These are phyloP conservation scores for Leucaena leucocephala DNA, from an alignment of 306 rosid species.

Conservation along the genomic window DNA sequence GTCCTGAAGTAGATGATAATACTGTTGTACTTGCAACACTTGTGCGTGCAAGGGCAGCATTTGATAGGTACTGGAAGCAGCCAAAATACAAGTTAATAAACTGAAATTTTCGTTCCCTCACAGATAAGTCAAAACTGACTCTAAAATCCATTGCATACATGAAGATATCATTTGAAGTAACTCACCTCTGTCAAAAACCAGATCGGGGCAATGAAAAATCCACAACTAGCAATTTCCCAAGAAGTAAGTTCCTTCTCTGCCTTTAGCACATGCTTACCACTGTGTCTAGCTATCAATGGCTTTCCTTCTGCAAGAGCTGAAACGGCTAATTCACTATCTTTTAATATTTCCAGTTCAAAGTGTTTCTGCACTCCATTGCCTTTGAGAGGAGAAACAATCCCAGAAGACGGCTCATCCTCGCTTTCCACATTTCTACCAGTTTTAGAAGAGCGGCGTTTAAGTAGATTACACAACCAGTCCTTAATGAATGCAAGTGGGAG, in stretches of 20 bases:
- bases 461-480: conserved; percentile 69
- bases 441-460: conserved; percentile 57
- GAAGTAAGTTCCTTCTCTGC: conserved; percentile 52
- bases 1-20: conserved; percentile 80
- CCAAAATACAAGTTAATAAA: neutral
- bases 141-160: neutral
- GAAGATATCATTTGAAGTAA: neutral
- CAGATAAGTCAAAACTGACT: neutral
- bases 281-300: conserved; percentile 54
- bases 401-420: conserved; percentile 45
- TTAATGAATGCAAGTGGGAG: conserved; percentile 75
- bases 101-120: neutral
- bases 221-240: conserved; percentile 64
- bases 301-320: conserved; percentile 53
- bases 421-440: conserved; percentile 54
- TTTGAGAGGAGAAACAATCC: conserved; percentile 43
- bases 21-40: conserved; percentile 88
- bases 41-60: conserved; percentile 82
- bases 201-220: conserved; percentile 74
- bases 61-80: conserved; percentile 70
- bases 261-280: conserved; percentile 48
- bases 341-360: conserved; percentile 56
- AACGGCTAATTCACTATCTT: conserved; percentile 60
- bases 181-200: conserved; percentile 81
- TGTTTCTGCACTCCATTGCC: conserved; percentile 47